These are phyloP conservation scores for Geotrichum phurueaensis DNA, from an alignment of 1,139 yeast species.

Conservation along the genomic window DNA sequence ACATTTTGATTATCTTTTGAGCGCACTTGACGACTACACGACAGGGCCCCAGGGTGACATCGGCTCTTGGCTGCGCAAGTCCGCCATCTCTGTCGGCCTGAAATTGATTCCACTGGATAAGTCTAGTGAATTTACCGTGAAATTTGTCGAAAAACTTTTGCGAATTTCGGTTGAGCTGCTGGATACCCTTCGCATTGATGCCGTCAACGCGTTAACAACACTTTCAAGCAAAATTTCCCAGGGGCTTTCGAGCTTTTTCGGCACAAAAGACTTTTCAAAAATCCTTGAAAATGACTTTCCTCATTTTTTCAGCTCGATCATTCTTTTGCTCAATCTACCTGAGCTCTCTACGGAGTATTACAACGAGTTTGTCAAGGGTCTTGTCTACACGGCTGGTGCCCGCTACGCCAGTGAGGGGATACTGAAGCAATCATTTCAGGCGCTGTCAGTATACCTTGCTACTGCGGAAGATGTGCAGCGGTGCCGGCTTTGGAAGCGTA, in stretches of 20 bases:
- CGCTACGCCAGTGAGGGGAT: constrained; percentile 48
- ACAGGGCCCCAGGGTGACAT: constrained; percentile 39
- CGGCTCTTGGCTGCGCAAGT: constrained; percentile 63
- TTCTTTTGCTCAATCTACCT: constrained; percentile 21
- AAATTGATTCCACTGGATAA: constrained; percentile 2
- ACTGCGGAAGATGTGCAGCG: constrained; percentile 5
- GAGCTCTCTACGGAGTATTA: constrained; percentile 36
- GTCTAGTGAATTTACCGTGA: constrained; percentile 14
- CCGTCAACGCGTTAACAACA: constrained; percentile 22
- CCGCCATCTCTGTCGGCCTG: constrained; percentile 38
- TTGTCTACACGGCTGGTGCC: constrained; percentile 56
- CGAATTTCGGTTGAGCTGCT: constrained; percentile 52
- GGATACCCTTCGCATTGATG: constrained; percentile 37
- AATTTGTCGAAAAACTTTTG: constrained; percentile 39
- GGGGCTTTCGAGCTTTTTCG: background rate
- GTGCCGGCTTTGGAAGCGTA: constrained; percentile 5
- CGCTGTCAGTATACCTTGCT: constrained; percentile 40
- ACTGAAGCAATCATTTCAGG: constrained; percentile 42
- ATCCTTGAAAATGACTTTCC: constrained; percentile 16
- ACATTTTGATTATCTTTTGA: constrained; percentile 16
- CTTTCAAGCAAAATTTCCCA: background rate
- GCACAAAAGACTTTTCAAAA: constrained; percentile 12
- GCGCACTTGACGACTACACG: constrained; percentile 35
- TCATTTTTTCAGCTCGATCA: constrained; percentile 17
- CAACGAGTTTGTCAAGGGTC: constrained; percentile 44